phyloP scores from a whole-genome alignment of 495 filamentous ascomycete genomes.

The Xylaria sp. region DNA sequence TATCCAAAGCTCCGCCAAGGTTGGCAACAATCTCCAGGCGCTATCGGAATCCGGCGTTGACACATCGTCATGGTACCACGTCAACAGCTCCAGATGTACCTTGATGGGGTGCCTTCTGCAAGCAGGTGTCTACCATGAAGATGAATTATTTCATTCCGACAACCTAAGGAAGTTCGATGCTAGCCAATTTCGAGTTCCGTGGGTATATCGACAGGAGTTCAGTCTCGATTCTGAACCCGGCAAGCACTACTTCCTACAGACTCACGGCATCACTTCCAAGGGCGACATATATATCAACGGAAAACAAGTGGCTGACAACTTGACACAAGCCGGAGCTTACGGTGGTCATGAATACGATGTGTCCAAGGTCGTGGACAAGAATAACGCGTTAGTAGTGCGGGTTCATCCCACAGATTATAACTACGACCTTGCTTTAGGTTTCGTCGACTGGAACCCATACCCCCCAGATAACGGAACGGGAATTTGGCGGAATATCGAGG shows the following conservation, averaged over 20 bases:
- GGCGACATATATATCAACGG: slow-evolving; percentile 70
- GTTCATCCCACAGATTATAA: slow-evolving; percentile 66
- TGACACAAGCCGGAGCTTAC: slow-evolving; percentile 63
- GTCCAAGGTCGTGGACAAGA: slow-evolving; percentile 45
- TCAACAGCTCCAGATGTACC: slow-evolving; percentile 56
- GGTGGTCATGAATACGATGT: slow-evolving; percentile 63
- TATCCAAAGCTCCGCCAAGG: slow-evolving; percentile 56
- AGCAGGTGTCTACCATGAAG: slow-evolving; percentile 61
- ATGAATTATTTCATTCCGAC: slow-evolving; percentile 63
- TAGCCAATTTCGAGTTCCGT: slow-evolving; percentile 60
- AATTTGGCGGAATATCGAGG: slow-evolving; percentile 67
- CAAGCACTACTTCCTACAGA: slow-evolving; percentile 60
- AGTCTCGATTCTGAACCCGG: slow-evolving; percentile 39
- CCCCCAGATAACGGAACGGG: slow-evolving; percentile 65
- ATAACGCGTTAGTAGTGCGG: slow-evolving; percentile 60
- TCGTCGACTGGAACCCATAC: slow-evolving; percentile 72
- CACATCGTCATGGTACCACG: slow-evolving; percentile 60
- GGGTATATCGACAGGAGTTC: slow-evolving; percentile 69
- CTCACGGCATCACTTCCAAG: slow-evolving; percentile 65
- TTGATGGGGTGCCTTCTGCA: slow-evolving; percentile 65
- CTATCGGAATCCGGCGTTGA: slow-evolving; percentile 58
- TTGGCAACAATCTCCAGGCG: slow-evolving; percentile 42
- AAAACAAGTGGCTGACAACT: slow-evolving; percentile 53
- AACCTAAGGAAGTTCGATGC: slow-evolving; percentile 55
- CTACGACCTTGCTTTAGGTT: slow-evolving; percentile 65